Evolutionary conservation across 2,329 filamentous ascomycete species (phyloP).

Genomic region (Cordyceps sp.): DNA sequence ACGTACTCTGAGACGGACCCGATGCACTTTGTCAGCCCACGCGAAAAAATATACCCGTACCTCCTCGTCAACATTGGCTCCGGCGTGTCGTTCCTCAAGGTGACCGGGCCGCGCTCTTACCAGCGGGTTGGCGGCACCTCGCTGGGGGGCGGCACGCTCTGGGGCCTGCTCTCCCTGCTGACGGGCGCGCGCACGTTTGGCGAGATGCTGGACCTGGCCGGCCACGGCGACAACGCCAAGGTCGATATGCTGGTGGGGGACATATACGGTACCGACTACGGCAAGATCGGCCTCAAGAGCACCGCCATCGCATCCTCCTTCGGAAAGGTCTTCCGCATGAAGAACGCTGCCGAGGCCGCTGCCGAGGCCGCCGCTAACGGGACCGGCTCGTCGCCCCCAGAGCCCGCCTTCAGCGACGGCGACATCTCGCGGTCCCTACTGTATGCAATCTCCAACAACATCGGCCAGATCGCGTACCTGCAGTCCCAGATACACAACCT

Average conservation of each 20-base stretch:
- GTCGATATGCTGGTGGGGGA: constrained; percentile 97
- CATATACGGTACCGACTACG: constrained; percentile 92
- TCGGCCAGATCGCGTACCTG: constrained; percentile 94
- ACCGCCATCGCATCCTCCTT: constrained; percentile 93
- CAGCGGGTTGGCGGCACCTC: constrained; percentile 90
- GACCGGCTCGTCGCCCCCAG: constrained; percentile 30
- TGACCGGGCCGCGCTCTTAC: constrained; percentile 73
- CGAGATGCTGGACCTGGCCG: constrained; percentile 88
- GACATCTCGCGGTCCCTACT: constrained; percentile 85
- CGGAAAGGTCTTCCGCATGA: constrained; percentile 90
- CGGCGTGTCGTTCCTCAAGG: constrained; percentile 93
- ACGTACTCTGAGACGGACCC: constrained; percentile 84
- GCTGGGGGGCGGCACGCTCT: constrained; percentile 90
- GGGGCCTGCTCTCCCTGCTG: constrained; percentile 80
- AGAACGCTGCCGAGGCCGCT: constrained; percentile 67
- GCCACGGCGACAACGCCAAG: constrained; percentile 75
- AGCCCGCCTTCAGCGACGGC: constrained; percentile 47
- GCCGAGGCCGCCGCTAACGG: constrained; percentile 55
- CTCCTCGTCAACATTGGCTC: constrained; percentile 96
- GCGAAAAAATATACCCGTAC: constrained; percentile 82
- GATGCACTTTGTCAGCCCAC: constrained; percentile 71
- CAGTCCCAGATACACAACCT: constrained; percentile 89
- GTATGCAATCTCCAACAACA: constrained; percentile 95
- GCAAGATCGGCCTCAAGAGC: constrained; percentile 90
- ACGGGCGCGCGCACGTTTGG: constrained; percentile 95